Evolutionary conservation across 331 rosid species (phyloP).

Genomic region (Spiraea crenata): DNA sequence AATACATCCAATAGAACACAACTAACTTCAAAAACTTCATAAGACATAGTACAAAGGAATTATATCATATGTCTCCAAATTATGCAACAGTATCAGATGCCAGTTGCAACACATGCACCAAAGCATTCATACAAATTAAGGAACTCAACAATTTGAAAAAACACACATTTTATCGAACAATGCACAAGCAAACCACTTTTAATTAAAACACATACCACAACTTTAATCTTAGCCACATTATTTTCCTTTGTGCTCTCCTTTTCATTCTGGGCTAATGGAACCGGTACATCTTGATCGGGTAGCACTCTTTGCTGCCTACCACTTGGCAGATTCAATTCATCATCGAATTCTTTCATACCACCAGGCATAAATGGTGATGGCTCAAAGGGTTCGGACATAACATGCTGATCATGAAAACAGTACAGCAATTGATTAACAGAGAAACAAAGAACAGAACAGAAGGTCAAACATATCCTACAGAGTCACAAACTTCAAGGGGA

Average conservation of each 20-base stretch:
- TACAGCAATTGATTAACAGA: slow-evolving; percentile 21
- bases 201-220: slow-evolving; percentile 72
- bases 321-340: slow-evolving; percentile 47
- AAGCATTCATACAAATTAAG: background rate
- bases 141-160: slow-evolving; percentile 4
- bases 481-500: background rate
- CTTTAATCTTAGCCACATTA: slow-evolving; percentile 92
- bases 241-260: slow-evolving; percentile 77
- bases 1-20: slow-evolving; percentile 26
- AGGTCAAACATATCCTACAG: background rate
- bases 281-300: slow-evolving; percentile 58
- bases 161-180: background rate
- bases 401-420: slow-evolving; percentile 57
- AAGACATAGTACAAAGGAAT: background rate
- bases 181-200: background rate
- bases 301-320: slow-evolving; percentile 60
- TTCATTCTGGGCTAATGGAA: slow-evolving; percentile 49
- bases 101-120: background rate
- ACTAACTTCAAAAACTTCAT: background rate
- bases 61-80: background rate
- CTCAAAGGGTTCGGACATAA: slow-evolving; percentile 80
- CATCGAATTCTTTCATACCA: slow-evolving; percentile 63
- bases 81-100: background rate
- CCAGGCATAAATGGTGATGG: slow-evolving; percentile 93
- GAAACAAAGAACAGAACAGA: background rate